Evolutionary conservation across 2,329 filamentous ascomycete genomes (phyloP).

Genomic region (Fusarium sarcochroum): DNA sequence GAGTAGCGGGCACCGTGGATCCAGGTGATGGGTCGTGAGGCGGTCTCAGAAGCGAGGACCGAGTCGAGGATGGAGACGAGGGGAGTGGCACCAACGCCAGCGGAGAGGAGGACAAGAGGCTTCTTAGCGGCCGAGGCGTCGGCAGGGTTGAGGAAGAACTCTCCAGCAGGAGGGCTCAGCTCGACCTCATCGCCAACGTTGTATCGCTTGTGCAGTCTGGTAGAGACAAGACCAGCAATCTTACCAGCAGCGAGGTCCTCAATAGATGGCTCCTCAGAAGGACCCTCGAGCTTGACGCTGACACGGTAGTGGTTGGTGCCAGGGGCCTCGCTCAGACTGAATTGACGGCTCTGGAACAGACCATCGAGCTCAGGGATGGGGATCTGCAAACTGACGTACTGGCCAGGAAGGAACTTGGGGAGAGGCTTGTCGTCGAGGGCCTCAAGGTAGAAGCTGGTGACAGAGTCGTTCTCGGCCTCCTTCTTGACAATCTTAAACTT

Average conservation of each 20-base stretch:
- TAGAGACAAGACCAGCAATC: slow-evolving; percentile 65
- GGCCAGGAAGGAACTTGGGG: slow-evolving; percentile 76
- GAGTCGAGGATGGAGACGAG: slow-evolving; percentile 75
- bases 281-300: slow-evolving; percentile 78
- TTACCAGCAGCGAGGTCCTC: slow-evolving; percentile 54
- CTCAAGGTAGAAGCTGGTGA: slow-evolving; percentile 79
- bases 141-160: slow-evolving; percentile 72
- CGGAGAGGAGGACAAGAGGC: slow-evolving; percentile 76
- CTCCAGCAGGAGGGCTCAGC: slow-evolving; percentile 68
- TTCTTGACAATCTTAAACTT: slow-evolving; percentile 71
- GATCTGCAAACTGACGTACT: slow-evolving; percentile 78
- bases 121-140: slow-evolving; percentile 57
- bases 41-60: slow-evolving; percentile 53
- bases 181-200: slow-evolving; percentile 67
- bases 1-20: slow-evolving; percentile 71
- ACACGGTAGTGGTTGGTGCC: slow-evolving; percentile 76
- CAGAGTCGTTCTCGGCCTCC: slow-evolving; percentile 69
- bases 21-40: slow-evolving; percentile 68
- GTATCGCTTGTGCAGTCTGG: slow-evolving; percentile 64
- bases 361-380: slow-evolving; percentile 70
- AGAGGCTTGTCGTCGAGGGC: slow-evolving; percentile 70
- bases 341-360: slow-evolving; percentile 80
- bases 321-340: slow-evolving; percentile 76
- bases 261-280: slow-evolving; percentile 43
- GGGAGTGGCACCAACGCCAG: slow-evolving; percentile 78